A percentile compares a stretch with the other conserved stretches of the same genome.
phyloP scores from a whole-genome alignment of 1,284 basidiomycete species.

The Lignosus rhinocerotis region DNA sequence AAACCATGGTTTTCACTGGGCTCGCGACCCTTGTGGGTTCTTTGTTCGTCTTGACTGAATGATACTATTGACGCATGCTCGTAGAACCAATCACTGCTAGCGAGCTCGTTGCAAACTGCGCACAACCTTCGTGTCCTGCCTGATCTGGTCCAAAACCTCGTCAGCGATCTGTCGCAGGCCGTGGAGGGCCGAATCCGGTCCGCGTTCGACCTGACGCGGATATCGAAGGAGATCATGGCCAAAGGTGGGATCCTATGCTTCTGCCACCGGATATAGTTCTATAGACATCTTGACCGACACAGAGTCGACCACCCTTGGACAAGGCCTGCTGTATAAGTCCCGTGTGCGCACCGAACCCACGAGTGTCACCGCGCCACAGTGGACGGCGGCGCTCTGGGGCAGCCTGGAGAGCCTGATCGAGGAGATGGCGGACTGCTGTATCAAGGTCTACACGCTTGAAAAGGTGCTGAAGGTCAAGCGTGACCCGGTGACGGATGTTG shows the following conservation, averaged over 20 bases:
- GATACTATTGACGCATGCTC: neutral
- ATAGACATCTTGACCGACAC: neutral
- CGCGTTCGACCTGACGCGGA: slow-evolving; percentile 84
- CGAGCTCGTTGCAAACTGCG: slow-evolving; percentile 91
- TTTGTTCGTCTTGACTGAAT: neutral
- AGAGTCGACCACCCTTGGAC: slow-evolving; percentile 45
- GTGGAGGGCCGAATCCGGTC: slow-evolving; percentile 79
- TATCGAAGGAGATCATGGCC: slow-evolving; percentile 78
- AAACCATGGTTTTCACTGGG: slow-evolving; percentile 81
- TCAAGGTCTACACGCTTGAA: slow-evolving; percentile 94
- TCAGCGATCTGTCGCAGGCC: slow-evolving; percentile 81
- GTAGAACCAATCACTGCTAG: slow-evolving; percentile 86
- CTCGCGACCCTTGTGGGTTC: slow-evolving; percentile 67
- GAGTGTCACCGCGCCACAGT: slow-evolving; percentile 78
- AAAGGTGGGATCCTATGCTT: slow-evolving; percentile 56
- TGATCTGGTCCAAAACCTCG: slow-evolving; percentile 77
- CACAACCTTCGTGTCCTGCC: slow-evolving; percentile 89
- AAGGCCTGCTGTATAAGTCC: slow-evolving; percentile 66
- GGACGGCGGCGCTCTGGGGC: slow-evolving; percentile 80
- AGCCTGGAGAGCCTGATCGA: slow-evolving; percentile 83
- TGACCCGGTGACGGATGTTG: slow-evolving; percentile 72
- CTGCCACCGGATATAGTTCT: slow-evolving; percentile 1
- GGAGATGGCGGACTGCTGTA: slow-evolving; percentile 88
- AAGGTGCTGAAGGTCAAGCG: slow-evolving; percentile 90
- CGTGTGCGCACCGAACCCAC: slow-evolving; percentile 86